Evolutionary conservation across 495 filamentous ascomycete genomes (phyloP), one percentile per base, ranked within the genome.

Genomic region (Talaromyces wortmannii): DNA sequence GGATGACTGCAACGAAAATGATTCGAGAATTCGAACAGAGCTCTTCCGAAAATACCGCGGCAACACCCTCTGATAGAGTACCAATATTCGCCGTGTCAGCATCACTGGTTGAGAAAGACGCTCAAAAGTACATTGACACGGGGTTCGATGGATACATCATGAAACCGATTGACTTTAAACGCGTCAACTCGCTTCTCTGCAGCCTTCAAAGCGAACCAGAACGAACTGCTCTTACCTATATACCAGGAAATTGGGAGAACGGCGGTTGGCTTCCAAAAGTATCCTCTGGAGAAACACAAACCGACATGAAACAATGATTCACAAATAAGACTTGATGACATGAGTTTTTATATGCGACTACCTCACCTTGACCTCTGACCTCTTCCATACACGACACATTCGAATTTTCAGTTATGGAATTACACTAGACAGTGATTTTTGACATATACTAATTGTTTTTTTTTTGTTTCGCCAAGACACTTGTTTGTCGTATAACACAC

Each of bases 121-220:
- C 74, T 16, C 68, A 83, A 17, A 82, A 67, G 6, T 97, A 96
- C 64, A 81, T 90, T 36, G 77, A 86, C n/a, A 79, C 82, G 3
- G 92, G 92, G 0, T 96, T 96, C 60, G 92, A 97, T 58, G 92
- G 89, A 42, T 97, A 90, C 89, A 89, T 96, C 51, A 77, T 84
- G 64, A 89, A 88, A 65, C 87, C 81, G 0, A 82, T 92, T 57
- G 80, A 90, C 59, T 91, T 92, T 59, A 81, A 83, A 55, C 70
- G 87, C 17, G 68, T 91, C 13, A 75, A 80, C 63, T 64, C 68
- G n/a, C 66, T 91, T 8, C 67, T 92, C 11, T 59, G 60, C 0
- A 85, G 87, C 0, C 83, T 89, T 31, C 67, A 74, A 16, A 68
- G 81, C 30, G 65, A 77, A 3, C 59, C 69, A 0, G 57, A 69